Evolutionary conservation across 768 basidiomycete species (phyloP), one percentile per base, ranked within the genome.

Genomic region (Epithele typhae): DNA sequence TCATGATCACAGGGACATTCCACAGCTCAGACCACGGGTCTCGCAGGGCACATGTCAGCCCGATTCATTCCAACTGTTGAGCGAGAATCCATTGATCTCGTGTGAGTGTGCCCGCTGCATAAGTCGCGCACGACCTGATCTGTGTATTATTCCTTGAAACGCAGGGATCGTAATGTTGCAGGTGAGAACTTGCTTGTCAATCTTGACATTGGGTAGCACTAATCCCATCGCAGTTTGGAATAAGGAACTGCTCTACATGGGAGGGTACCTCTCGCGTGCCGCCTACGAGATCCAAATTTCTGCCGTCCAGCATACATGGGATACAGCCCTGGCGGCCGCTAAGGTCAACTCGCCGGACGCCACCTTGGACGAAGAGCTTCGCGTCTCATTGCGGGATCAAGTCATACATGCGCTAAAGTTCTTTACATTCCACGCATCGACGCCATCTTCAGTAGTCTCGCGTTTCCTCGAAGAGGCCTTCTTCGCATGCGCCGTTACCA

Each of bases 41-140:
- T 77, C 11, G 78, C 77, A 2, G 81, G 81, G 0, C 78, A 84
- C 48, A 72, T 86, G 57, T 73, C 91, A 0, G 84, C 88, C 8
- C 74, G 93, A 3, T 96, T 96, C 60, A 94, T 98, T 46, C 90
- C 92, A 9, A 97, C 94, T 0, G 94, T 98, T 7, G 95, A 98
- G 64, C 79, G 95, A 51, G 95, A 98, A 67, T 87, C 87, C 0
- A 86, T 94, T 52, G 92, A 91, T 65, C 70, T 94, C 24, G 84
- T 92, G 84, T 89, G 59, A 65, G 82, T 46, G 32, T 17, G 12
- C 35, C 17, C 14, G 27, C n/a, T n/a, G n/a, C n/a, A n/a, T n/a
- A n/a, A n/a, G n/a, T 9, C 30, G 9, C 30, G 15, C 15, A 32
- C 30, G 30, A 9, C 9, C 9, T 32, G 30, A 32, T 32, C 15